Evolutionary conservation across 2,329 filamentous ascomycete genomes (phyloP), one percentile per base, ranked within the genome.

Genomic region (Elsinoe ampelina): DNA sequence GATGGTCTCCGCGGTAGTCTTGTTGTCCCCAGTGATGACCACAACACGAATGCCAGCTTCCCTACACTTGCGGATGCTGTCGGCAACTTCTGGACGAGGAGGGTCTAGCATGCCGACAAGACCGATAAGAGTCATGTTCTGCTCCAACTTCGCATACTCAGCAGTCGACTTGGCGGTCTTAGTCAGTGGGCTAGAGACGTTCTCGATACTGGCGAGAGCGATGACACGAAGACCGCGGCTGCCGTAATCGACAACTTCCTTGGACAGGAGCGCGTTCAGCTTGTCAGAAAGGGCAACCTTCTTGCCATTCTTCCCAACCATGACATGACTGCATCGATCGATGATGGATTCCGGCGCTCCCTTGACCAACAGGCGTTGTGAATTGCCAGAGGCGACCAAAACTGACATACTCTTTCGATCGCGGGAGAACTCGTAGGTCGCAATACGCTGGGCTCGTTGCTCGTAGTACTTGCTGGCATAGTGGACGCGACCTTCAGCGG

Each of bases 341-440:
- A 98, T 81, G 64, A 98, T 85, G 11, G 90, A 89, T 72, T 98
- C 93, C 5, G 93, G 93, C 17, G 95, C 93, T 65, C 93, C 93
- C 75, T 98, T 98, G 63, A 98, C 91, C 50, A 98, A 80, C 10
- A 98, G 83, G 70, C 86, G 90, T 74, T 93, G 83, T 54, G 83
- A 73, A 51, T 78, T 77, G 57, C 81, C 85, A 56, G 80, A 79
- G 62, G 86, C 80, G 61, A 95, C 89, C 58, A 97, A 76, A 35
- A 98, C 95, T 48, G 93, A 98, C 93, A 98, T 98, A 73, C 92
- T 97, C 82, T 98, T 98, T 61, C 93, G 84, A 72, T 98, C 93
- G 65, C 93, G 85, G 1, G 93, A 97, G 74, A 98, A 98, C 70
- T 98, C 93, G 65, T 89, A 98, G 10, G 90, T 95, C 7, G 91